Evolutionary conservation across 176 grass and related monocot genomes (phyloP).

Genomic region (Carex myosuroides): DNA sequence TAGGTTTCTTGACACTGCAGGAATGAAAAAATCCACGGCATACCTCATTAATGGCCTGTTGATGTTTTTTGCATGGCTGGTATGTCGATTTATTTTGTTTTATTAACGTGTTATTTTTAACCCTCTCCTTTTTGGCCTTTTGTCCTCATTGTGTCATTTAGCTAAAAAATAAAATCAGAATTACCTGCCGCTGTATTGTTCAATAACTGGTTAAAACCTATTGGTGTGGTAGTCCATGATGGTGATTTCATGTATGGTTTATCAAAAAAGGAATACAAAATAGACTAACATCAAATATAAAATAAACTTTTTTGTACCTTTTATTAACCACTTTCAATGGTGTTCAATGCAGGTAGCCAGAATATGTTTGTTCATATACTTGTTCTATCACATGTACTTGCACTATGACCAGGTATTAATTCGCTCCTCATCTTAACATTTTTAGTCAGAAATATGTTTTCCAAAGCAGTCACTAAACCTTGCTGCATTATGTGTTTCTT

Average conservation of each 20-base stretch:
- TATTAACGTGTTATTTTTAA: constrained; percentile 9
- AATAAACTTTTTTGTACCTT: not conserved
- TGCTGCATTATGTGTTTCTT: constrained; percentile 9
- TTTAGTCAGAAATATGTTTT: constrained; percentile 9
- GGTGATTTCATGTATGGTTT: not conserved
- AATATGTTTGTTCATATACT: constrained; percentile 82
- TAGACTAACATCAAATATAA: not conserved
- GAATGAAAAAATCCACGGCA: constrained; percentile 89
- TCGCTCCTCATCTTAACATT: not conserved
- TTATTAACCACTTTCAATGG: not conserved
- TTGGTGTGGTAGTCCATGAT: not conserved
- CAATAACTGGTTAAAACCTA: not conserved
- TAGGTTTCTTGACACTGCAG: constrained; percentile 97
- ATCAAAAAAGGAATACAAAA: not conserved
- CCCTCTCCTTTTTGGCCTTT: not conserved
- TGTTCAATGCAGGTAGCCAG: constrained; percentile 68
- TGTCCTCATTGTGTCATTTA: not conserved
- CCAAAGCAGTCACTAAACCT: constrained; percentile 12
- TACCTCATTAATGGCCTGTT: constrained; percentile 80
- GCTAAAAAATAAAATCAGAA: not conserved
- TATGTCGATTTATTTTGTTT: constrained; percentile 32
- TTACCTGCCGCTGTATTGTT: not conserved
- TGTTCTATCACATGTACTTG: constrained; percentile 90
- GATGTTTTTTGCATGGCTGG: constrained; percentile 94
- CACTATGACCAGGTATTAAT: constrained; percentile 70